These are phyloP conservation scores for Nannizziopsis arthrosporioides DNA, from an alignment of 2,329 filamentous ascomycete genomes.

Conservation along the genomic window DNA sequence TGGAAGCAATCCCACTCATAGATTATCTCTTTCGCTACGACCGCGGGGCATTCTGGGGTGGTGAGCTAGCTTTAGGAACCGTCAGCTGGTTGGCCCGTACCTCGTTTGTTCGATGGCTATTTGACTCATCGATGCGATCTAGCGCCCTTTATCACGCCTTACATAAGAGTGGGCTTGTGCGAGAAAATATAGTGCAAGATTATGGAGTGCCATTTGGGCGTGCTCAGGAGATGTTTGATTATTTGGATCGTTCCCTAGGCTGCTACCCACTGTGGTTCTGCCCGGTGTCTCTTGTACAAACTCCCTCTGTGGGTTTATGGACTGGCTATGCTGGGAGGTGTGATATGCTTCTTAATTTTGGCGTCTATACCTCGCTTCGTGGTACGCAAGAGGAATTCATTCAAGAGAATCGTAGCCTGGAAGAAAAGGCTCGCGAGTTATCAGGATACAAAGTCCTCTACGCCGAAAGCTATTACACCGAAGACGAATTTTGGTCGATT, in stretches of 20 bases:
- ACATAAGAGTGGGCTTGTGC: slow-evolving; percentile 43
- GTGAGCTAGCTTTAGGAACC: slow-evolving; percentile 39
- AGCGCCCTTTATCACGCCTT: slow-evolving; percentile 49
- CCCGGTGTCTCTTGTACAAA: slow-evolving; percentile 30
- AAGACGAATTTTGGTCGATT: slow-evolving; percentile 38
- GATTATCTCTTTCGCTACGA: slow-evolving; percentile 50
- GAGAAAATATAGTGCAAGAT: slow-evolving; percentile 49
- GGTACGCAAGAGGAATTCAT: slow-evolving; percentile 47
- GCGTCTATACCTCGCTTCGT: slow-evolving; percentile 70
- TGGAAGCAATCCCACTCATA: slow-evolving; percentile 36
- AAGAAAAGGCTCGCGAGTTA: slow-evolving; percentile 55
- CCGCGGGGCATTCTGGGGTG: slow-evolving; percentile 49
- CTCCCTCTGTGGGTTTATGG: no score
- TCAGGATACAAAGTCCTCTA: slow-evolving; percentile 80
- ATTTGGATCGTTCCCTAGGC: slow-evolving; percentile 34
- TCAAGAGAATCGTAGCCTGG: slow-evolving; percentile 56
- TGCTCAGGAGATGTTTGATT: slow-evolving; percentile 41
- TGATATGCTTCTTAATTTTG: slow-evolving; percentile 37
- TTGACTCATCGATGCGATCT: slow-evolving; percentile 49
- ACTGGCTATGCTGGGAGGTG: not conserved
- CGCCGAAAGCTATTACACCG: slow-evolving; percentile 69
- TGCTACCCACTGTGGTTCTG: slow-evolving; percentile 51
- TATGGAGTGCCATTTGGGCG: slow-evolving; percentile 43
- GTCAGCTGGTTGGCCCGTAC: slow-evolving; percentile 50
- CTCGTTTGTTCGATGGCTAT: slow-evolving; percentile 42